Base-by-base conservation (phyloP, 108 stramenopile species). In the Pseudonitzschia delicatissima region DNA sequence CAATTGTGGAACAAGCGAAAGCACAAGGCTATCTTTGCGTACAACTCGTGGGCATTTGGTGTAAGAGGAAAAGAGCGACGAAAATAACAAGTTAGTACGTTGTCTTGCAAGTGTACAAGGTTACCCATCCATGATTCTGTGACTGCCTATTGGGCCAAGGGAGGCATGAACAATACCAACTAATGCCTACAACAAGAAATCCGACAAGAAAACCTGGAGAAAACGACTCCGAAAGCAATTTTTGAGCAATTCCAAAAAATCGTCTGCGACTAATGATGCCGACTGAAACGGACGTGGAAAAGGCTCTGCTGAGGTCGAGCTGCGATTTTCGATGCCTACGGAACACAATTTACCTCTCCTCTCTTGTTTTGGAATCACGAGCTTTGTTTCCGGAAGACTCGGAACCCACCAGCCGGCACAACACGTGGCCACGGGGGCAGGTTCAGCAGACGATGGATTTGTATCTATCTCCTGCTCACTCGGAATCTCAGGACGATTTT, bases 1-100 rank as follows among this genome's bases (percentile, higher is more conserved):
- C 67, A 77, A 55, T 62, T 79, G 13, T 87, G 86, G 86, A 47
- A 67, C 25, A 55, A 73, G 34, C 69, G 88, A 42, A 86, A 85
- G 59, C 82, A 85, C 23, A 87, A 88, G 58, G 88, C 93, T 1
- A 69, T 94, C 1, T 87, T 91, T 78, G 80, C 88, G n/a, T 85
- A 77, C 58, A 86, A 84, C 67, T 71, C 82, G 12, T 68, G 63
- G 20, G 34, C 48, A 7, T 27, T 36, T 45, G 40, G 60, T 79
- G 50, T 35, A 37, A 13, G 31, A 15, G 31, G 53, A 55, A 8
- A 36, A 67, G 61, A 27, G 66, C 23, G 27, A 57, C 18, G 42
- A 60, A 21, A n/a, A n/a, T n/a, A n/a, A n/a, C n/a, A n/a, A n/a
- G n/a, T n/a, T 51, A 86, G 52, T 77, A 80, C 74, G 45, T 86